Percentiles rank a stretch among this genome's conserved stretches.
These are phyloP conservation scores for Graphilbum fragrans DNA, from an alignment of 2,329 filamentous ascomycete species.

Conservation along the genomic window DNA sequence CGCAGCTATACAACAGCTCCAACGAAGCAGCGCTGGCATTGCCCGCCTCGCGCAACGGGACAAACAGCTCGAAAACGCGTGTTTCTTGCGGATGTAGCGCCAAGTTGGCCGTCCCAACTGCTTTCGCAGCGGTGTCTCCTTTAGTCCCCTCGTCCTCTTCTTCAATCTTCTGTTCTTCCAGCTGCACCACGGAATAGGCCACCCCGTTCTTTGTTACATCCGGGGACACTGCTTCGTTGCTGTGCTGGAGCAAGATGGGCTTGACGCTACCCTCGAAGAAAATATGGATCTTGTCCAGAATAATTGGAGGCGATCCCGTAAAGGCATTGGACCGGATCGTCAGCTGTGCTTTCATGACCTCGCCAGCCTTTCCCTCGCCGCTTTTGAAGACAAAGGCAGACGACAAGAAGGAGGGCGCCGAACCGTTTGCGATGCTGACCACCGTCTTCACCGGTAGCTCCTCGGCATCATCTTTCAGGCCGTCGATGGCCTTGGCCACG, in stretches of 20 bases:
- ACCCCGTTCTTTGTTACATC: no score
- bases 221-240: constrained; percentile 3
- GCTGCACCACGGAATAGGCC: not conserved
- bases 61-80: constrained; percentile 57
- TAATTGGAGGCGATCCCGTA: constrained; percentile 35
- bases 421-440: constrained; percentile 37
- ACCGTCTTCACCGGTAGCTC: constrained; percentile 26
- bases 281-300: constrained; percentile 37
- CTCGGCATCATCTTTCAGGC: constrained; percentile 20
- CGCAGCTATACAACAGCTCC: constrained; percentile 48
- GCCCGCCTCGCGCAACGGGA: constrained; percentile 73
- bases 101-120: constrained; percentile 38
- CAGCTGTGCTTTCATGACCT: constrained; percentile 45
- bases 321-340: constrained; percentile 44
- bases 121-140: not conserved
- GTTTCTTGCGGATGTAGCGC: constrained; percentile 54
- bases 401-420: constrained; percentile 17
- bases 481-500: constrained; percentile 43
- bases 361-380: constrained; percentile 49
- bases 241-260: constrained; percentile 38
- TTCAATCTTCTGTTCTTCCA: not conserved
- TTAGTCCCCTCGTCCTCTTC: not conserved
- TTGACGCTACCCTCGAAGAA: constrained; percentile 46
- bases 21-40: constrained; percentile 55
- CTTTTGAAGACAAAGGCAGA: constrained; percentile 42